Evolutionary conservation across 164 flowering plant genomes (phyloP), one percentile per base, ranked within the genome.

Genomic region (Magnolia sinica): DNA sequence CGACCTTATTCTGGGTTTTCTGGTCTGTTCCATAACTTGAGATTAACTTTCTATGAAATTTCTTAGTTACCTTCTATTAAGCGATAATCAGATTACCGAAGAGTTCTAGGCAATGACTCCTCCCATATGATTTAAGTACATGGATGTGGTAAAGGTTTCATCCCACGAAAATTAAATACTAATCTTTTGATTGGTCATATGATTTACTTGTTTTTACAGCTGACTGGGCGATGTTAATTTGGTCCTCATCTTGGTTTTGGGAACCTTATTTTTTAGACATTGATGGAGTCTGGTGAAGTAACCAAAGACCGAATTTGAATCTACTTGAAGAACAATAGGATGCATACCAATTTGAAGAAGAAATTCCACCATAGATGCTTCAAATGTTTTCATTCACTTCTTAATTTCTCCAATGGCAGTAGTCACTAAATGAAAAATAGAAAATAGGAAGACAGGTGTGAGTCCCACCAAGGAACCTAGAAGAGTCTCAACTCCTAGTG

Each of bases 1-100:
- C 90, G 70, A 70, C 92, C 88, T 31, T 96, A 94, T 84, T 87
- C 91, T 77, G 98, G 98, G 50, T 82, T 96, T 79, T 87, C 90
- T 86, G 98, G 99, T 96, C 74, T 84, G 92, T 71, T 82, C 79
- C 66, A 10, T 75, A 64, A 78, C 83, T 85, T 84, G 58, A 50
- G 61, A 73, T 84, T 73, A 77, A 71, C 68, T 82, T 81, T 61
- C 71, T 79, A 72, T 29, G 29, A 55, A 16, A 55, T 55, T 55
- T 55, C 19, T 8, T 8, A 55, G 61, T 16, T 37, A 37, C 45
- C 45, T 37, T 37, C 7, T 37, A 55, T 16, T 16, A 55, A 55
- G 61, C 18, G 61, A 55, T 11, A 11, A 55, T 3, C 61, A 55
- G 2, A 55, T 55, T 55, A 16, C 2, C 18, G 0, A 55, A 55